Conservation (phyloP, 2,329 filamentous ascomycete species). For the Aureobasidium subglaciale region DNA sequence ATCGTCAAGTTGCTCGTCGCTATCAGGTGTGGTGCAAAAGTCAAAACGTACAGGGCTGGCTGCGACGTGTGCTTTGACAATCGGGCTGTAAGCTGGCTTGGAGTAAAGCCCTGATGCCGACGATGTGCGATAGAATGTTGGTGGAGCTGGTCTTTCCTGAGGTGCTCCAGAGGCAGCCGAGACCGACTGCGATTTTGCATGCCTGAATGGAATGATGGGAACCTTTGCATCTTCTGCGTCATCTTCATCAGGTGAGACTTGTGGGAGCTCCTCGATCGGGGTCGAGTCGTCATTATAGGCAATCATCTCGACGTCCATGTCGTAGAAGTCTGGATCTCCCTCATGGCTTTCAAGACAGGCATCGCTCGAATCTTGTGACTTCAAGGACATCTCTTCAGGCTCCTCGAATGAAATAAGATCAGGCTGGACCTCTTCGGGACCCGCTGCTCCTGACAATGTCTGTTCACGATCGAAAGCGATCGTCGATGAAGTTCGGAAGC, state of each 20-base stretch:
- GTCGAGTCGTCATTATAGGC: background rate
- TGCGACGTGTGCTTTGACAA: constrained; percentile 5
- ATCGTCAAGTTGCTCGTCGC: constrained; percentile 12
- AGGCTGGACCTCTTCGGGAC: background rate
- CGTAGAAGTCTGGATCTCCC: background rate
- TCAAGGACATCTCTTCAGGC: background rate
- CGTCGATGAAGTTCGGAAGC: background rate
- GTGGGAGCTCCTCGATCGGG: background rate
- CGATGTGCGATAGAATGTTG: constrained; percentile 17
- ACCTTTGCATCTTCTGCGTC: background rate
- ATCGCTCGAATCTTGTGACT: background rate
- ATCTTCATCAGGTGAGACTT: constrained; percentile 3
- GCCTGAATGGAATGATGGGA: background rate
- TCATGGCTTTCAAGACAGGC: background rate
- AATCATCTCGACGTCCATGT: background rate
- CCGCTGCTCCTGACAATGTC: too few species aligned
- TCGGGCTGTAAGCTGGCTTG: background rate
- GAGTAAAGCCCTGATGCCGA: constrained; percentile 1
- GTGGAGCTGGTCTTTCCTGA: constrained; percentile 1
- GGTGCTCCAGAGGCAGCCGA: constrained; percentile 5
- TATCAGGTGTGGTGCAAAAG: constrained; percentile 5
- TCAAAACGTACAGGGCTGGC: background rate
- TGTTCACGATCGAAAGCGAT: background rate
- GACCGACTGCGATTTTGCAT: constrained; percentile 8
- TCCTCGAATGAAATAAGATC: constrained; percentile 9